Base-by-base conservation (phyloP, 1,284 basidiomycete genomes). In the Ustilago sp. region DNA sequence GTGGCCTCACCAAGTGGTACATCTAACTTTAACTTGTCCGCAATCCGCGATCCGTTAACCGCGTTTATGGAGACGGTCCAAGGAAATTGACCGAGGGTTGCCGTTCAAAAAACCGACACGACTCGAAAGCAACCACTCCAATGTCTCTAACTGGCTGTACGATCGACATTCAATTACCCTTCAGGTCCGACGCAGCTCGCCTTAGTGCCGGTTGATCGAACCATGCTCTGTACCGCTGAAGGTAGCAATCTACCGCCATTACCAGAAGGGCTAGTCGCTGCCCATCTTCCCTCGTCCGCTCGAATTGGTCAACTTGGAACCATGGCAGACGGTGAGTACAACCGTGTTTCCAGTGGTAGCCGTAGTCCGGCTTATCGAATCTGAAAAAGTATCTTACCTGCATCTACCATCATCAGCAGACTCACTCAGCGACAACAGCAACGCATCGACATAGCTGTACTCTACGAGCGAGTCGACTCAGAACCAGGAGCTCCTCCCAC, bases 401-500 rank as follows among this genome's bases (percentile, higher is more conserved):
- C 31, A 32, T 17, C 43, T 52, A 23, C 31, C 35, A 9, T 19
- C 28, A 3, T 17, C 28, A 8, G 12, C 32, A 67, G 60, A n/a
- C 39, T 45, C 55, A 3, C 8, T 68, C 8, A 57, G 41, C 62
- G 71, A 36, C 54, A 62, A 28, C 66, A 68, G 52, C 71, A 74
- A 50, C 66, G 66, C 36, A 50, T 59, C 32, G 66, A 68, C 50
- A 68, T 74, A 28, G 71, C 66, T 3, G 50, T 12, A 35, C 58
- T 47, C 9, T 74, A 74, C 36, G 58, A 61, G 2, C 58, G 51
- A 8, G 66, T 65, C 31, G 62, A 74, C 43, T 62, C 63, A 13
- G 71, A 69, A 23, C 71, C 71, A 23, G 66, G 71, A 41, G 52
- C 59, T 8, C 62, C 62, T 8, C 71, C 71, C 0, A 68, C 52